These are phyloP conservation scores for Pistacia atlantica DNA, from an alignment of 345 rosid genomes.

Conservation along the genomic window DNA sequence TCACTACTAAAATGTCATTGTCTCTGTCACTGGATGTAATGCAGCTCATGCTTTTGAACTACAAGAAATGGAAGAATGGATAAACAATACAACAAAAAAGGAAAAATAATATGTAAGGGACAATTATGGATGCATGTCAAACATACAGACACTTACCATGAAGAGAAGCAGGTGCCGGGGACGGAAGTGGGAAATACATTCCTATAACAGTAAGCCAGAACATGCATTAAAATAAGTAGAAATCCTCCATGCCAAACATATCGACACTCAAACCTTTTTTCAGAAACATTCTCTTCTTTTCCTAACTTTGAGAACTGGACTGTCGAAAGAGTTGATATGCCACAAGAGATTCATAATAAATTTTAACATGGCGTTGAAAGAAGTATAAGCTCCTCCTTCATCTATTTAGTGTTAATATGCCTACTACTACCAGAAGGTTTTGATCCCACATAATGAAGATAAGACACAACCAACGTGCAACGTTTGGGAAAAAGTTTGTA, in stretches of 20 bases:
- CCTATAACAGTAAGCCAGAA: background rate
- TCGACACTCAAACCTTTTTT: background rate
- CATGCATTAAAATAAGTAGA: background rate
- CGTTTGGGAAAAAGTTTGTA: background rate
- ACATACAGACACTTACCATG: background rate
- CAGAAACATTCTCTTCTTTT: background rate
- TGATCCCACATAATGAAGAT: background rate
- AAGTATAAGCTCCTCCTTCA: background rate
- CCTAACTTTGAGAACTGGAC: background rate
- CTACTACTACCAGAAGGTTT: background rate
- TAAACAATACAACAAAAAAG: background rate
- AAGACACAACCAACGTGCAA: background rate
- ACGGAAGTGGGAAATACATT: background rate
- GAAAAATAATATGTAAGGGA: background rate
- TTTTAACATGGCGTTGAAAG: background rate
- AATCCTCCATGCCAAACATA: background rate
- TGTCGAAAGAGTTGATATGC: background rate
- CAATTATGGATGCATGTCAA: background rate
- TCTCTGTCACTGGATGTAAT: background rate
- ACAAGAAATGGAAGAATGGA: background rate
- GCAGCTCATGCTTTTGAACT: background rate
- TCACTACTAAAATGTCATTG: background rate
- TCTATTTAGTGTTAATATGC: background rate
- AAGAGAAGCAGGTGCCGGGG: background rate
- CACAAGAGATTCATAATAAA: background rate